Base-by-base conservation (phyloP, 768 basidiomycete species). In the Leccinum subgranulosum region DNA sequence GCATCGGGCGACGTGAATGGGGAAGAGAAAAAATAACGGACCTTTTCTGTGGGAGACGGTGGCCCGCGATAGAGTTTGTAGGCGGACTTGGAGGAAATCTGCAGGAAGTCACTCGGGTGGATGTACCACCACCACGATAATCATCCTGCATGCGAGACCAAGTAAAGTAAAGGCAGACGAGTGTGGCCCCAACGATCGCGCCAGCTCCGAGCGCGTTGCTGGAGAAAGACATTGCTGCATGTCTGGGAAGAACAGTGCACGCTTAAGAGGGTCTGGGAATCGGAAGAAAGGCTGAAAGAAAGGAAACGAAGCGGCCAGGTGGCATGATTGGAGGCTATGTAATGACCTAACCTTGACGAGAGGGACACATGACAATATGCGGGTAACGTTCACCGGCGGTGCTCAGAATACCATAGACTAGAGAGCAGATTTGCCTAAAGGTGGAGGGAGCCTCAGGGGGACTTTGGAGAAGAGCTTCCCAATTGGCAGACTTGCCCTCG, bases 51-150 rank as follows among this genome's bases (percentile, higher is more conserved):
- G 50, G 51, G 15, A 61, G 45, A 28, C 17, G 43, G 31, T 62
- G 60, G 3, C 60, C 54, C 8, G 10, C 6, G 27, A 62, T 19
- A 15, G 31, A 6, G n/a, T 49, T 25, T 4, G n/a, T n/a, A 17
- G 54, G 54, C 12, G 60, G 60, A 46, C 60, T 56, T 6, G 60
- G 60, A 36, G 60, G 60, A 19, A 49, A 52, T 25, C 27, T 33
- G n/a, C 46, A 27, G 15, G 36, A 17, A n/a, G 7, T 34, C 23
- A 15, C 49, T 12, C 25, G 47, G 6, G 53, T 3, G 28, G 33
- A 34, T 10, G 2, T 29, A 11, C 33, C n/a, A 15, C 28, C 17
- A 41, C 8, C 36, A 15, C 36, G 17, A 39, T 25, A 1, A 39
- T 7, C 19, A 6, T 21, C 23, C 23, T 23, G 25, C 17, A 34